phyloP scores from a whole-genome alignment of 495 filamentous ascomycete genomes.

The Lophium mytilinum region DNA sequence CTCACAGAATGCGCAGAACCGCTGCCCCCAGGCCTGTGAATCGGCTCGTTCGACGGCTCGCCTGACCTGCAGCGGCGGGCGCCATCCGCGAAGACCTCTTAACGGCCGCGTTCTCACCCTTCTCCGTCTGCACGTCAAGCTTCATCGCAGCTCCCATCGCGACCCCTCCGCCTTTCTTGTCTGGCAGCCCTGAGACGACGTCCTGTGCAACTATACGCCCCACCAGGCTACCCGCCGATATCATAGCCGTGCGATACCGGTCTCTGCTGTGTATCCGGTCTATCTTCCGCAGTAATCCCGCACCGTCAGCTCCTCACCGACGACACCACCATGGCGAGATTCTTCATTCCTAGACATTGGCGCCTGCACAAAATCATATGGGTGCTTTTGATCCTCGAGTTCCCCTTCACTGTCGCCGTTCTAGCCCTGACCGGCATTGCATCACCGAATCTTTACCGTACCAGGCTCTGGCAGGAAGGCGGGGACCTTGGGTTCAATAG shows the following conservation, averaged over 20 bases:
- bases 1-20: not conserved
- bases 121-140: not conserved
- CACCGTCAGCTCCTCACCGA: not conserved
- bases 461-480: slow-evolving; percentile 75
- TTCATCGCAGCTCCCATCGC: not conserved
- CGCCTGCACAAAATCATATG: slow-evolving; percentile 54
- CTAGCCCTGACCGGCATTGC: slow-evolving; percentile 78
- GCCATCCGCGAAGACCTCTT: slow-evolving; percentile 1
- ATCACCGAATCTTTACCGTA: slow-evolving; percentile 68
- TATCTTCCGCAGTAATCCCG: not conserved
- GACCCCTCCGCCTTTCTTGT: not conserved
- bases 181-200: not conserved
- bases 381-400: slow-evolving; percentile 60
- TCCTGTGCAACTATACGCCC: not conserved
- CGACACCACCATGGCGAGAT: slow-evolving; percentile 2
- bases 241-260: not conserved
- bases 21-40: not conserved
- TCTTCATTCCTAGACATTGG: slow-evolving; percentile 41
- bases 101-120: not conserved
- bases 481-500: slow-evolving; percentile 76
- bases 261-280: not conserved
- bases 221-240: no score
- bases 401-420: slow-evolving; percentile 57
- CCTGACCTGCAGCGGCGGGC: slow-evolving; percentile 3
- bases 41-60: slow-evolving; percentile 3